Evolutionary conservation across 129 eudicot species (phyloP), one percentile per base, ranked within the genome.

Genomic region (Scalesia atractyloides): DNA sequence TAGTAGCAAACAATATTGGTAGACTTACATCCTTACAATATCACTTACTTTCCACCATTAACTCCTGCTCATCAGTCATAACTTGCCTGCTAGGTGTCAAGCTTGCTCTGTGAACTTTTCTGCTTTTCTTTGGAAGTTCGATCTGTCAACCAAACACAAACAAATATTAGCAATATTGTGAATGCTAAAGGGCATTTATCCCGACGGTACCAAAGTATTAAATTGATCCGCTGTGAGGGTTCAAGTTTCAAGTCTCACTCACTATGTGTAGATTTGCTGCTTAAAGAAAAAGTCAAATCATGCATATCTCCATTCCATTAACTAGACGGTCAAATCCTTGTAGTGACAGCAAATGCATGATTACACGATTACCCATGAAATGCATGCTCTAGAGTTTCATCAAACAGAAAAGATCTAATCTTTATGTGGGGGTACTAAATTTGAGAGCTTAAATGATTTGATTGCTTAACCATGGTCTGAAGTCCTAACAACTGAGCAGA

Each of bases 11-110:
- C 24, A 76, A 19, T 22, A 20, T 15, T 50, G 0, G 3, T 13
- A 8, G 49, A 62, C 58, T 62, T 77, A 53, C 65, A 51, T 70
- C 36, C 61, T 77, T 61, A 77, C 56, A 69, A 61, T 41, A 61
- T 49, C 33, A 24, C 18, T 50, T 18, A 36, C 37, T 63, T 20
- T 69, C 57, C 47, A 60, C 36, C 71, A 50, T 51, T 41, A 37
- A 59, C 20, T 59, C 16, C 56, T 37, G 58, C 60, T 57, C 50
- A 43, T 59, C 54, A 74, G 3, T 17, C 5, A 60, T 59, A 61
- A 68, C 43, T 24, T 22, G 37, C 16, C 76, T 62, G 24, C 41
- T 68, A 44, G 50, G 41, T 54, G 54, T 37, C 71, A 53, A 64
- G 33, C 52, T 64, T 17, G 18, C 44, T 41, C 18, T 18, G 9